These are phyloP conservation scores for Cucumis hystrix DNA, from an alignment of 306 rosid species.

Conservation along the genomic window DNA sequence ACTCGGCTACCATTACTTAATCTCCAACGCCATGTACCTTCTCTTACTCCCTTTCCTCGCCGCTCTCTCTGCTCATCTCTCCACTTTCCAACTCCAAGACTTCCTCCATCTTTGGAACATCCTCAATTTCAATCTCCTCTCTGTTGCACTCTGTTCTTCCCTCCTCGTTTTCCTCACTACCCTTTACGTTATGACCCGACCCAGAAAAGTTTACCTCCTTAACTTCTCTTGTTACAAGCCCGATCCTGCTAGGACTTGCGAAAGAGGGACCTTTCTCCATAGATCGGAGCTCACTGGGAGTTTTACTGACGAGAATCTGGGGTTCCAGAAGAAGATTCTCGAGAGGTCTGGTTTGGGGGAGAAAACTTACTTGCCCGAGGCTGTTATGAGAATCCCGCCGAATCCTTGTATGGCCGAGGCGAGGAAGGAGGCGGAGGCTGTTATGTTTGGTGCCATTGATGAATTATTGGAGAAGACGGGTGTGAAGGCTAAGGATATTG, in stretches of 20 bases:
- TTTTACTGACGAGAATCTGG: slow-evolving; percentile 45
- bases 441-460: slow-evolving; percentile 90
- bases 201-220: slow-evolving; percentile 43
- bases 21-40: slow-evolving; percentile 74
- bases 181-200: slow-evolving; percentile 67
- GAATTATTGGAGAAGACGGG: slow-evolving; percentile 62
- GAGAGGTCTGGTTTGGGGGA: slow-evolving; percentile 77
- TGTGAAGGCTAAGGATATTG: slow-evolving; percentile 80
- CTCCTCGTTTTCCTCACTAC: slow-evolving; percentile 49
- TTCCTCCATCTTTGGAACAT: slow-evolving; percentile 30
- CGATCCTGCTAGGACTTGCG: slow-evolving; percentile 25
- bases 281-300: slow-evolving; percentile 26
- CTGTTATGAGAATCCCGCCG: slow-evolving; percentile 51
- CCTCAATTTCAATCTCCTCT: slow-evolving; percentile 43
- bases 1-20: slow-evolving; percentile 74
- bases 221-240: slow-evolving; percentile 78
- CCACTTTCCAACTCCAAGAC: slow-evolving; percentile 27
- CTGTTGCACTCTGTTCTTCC: slow-evolving; percentile 27
- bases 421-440: slow-evolving; percentile 76
- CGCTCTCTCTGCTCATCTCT: slow-evolving; percentile 36
- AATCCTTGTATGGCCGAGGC: slow-evolving; percentile 80
- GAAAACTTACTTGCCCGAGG: slow-evolving; percentile 57
- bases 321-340: slow-evolving; percentile 63
- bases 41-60: slow-evolving; percentile 39
- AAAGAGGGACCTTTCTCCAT: slow-evolving; percentile 30